These are phyloP conservation scores for Pseudogymnoascus verrucosus DNA, from an alignment of 2,329 filamentous ascomycete genomes.

Conservation along the genomic window DNA sequence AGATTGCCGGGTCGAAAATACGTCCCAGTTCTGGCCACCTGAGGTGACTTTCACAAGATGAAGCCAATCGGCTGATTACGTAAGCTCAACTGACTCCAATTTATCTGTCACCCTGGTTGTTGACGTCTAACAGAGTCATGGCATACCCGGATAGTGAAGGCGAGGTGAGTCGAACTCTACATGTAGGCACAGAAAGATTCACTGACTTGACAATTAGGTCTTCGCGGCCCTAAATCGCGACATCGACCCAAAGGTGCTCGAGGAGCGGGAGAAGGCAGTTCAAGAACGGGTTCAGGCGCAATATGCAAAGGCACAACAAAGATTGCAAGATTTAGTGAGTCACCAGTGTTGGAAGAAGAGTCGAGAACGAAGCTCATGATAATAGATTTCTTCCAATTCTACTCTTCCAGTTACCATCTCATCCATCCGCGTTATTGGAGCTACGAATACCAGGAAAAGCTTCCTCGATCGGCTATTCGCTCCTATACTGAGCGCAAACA, in stretches of 20 bases:
- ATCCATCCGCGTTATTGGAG: slow-evolving; percentile 75
- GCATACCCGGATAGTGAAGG: slow-evolving; percentile 28
- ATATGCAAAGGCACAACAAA: slow-evolving; percentile 44
- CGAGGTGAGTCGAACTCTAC: slow-evolving; percentile 33
- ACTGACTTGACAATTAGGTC: slow-evolving; percentile 35
- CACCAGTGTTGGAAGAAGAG: not conserved
- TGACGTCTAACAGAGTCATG: not conserved
- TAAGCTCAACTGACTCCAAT: slow-evolving; percentile 3
- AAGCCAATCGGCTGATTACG: not conserved
- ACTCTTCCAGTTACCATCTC: slow-evolving; percentile 83
- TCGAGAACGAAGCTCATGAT: not conserved
- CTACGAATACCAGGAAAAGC: slow-evolving; percentile 68
- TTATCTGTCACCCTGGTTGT: slow-evolving; percentile 1
- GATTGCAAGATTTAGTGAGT: slow-evolving; percentile 57
- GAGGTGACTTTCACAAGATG: not conserved
- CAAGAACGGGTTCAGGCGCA: slow-evolving; percentile 33
- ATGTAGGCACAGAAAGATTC: slow-evolving; percentile 27
- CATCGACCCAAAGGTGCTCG: slow-evolving; percentile 48
- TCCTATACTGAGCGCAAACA: slow-evolving; percentile 64
- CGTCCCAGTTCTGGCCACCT: slow-evolving; percentile 14
- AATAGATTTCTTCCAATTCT: slow-evolving; percentile 69
- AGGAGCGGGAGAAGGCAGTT: slow-evolving; percentile 52
- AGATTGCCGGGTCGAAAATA: slow-evolving; percentile 13
- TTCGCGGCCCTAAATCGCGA: slow-evolving; percentile 52
- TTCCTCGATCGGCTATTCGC: slow-evolving; percentile 79